Conservation (phyloP, 768 basidiomycete genomes). For the Antrodiella citrinella region DNA sequence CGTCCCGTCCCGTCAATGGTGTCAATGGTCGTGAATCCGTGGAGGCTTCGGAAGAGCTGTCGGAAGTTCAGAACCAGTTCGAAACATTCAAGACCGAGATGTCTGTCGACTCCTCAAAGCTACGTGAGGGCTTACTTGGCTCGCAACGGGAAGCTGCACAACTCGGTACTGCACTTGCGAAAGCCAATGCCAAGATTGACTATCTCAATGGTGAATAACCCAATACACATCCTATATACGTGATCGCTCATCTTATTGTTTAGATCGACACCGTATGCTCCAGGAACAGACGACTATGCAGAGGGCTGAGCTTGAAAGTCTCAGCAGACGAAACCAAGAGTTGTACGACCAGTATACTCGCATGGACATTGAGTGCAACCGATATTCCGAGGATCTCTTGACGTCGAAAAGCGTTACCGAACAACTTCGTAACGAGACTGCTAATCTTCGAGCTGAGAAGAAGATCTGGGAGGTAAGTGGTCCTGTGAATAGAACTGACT, state of each 20-base stretch:
- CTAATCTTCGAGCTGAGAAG: constrained; percentile 89
- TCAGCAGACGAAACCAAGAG: constrained; percentile 61
- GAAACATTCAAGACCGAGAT: constrained; percentile 77
- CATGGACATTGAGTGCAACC: constrained; percentile 65
- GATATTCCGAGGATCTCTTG: constrained; percentile 60
- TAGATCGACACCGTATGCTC: constrained; percentile 64
- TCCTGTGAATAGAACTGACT: not conserved
- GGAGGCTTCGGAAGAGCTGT: constrained; percentile 52
- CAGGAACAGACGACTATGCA: constrained; percentile 63
- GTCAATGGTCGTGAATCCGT: constrained; percentile 19
- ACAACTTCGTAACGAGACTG: constrained; percentile 75
- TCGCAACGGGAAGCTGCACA: constrained; percentile 65
- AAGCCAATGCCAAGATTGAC: constrained; percentile 77
- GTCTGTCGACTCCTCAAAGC: constrained; percentile 60
- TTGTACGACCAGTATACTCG: constrained; percentile 69
- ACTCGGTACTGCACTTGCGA: constrained; percentile 63
- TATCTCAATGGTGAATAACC: constrained; percentile 56
- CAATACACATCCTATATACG: not conserved
- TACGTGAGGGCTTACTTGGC: constrained; percentile 60
- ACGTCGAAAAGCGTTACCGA: constrained; percentile 55
- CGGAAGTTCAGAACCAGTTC: constrained; percentile 71
- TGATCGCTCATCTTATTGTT: not conserved
- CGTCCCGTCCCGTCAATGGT: constrained; percentile 21
- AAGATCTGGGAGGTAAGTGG: constrained; percentile 78
- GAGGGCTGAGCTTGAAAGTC: constrained; percentile 54